Evolutionary conservation across 139 green algal genomes (phyloP).

Genomic region (Klebsormidium nitens): DNA sequence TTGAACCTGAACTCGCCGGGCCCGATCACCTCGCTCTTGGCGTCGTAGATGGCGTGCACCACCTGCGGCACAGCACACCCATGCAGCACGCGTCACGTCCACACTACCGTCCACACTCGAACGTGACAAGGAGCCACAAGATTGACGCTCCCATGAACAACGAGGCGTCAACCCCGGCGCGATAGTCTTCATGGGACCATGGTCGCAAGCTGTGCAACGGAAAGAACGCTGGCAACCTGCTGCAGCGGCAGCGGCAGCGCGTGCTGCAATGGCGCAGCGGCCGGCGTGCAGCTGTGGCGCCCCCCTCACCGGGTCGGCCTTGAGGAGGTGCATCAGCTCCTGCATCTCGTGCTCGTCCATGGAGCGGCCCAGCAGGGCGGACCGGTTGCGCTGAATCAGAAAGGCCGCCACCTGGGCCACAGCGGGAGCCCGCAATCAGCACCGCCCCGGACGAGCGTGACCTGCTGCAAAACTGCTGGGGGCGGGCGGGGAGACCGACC

Average conservation of each 20-base stretch:
- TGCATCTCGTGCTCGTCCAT: background rate
- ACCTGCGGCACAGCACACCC: constrained; percentile 9
- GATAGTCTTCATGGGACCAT: background rate
- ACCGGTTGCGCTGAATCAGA: background rate
- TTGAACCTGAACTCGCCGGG: constrained; percentile 69
- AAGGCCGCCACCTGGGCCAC: background rate
- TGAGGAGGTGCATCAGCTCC: background rate
- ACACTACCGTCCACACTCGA: background rate
- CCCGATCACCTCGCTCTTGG: constrained; percentile 81
- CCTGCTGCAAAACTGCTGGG: background rate
- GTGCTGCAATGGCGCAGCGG: background rate
- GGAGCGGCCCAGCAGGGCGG: background rate
- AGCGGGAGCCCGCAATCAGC: background rate
- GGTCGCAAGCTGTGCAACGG: background rate
- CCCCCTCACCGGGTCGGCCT: background rate
- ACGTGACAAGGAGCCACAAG: background rate
- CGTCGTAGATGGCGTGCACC: constrained; percentile 66
- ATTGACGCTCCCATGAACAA: background rate
- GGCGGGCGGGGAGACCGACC: too few relatives aligned
- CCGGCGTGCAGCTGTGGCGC: too few relatives aligned
- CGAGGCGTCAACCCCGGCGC: background rate
- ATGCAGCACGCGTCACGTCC: constrained; percentile 18
- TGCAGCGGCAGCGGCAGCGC: background rate
- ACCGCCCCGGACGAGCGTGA: background rate
- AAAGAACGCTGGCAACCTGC: background rate